phyloP scores from a whole-genome alignment of 129 eudicot genomes.

The Lactuca sativa region DNA sequence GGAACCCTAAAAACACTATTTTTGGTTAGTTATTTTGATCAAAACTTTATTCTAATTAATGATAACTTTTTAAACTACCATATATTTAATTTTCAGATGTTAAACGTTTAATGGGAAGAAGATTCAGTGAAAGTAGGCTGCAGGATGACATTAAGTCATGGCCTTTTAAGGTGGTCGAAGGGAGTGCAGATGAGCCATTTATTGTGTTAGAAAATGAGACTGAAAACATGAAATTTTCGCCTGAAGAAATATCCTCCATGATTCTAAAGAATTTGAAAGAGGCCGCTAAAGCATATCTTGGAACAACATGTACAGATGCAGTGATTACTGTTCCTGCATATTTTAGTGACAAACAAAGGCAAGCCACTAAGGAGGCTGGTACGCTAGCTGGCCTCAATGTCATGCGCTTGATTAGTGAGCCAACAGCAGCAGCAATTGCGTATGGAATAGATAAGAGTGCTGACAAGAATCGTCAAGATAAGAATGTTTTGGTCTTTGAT shows the following conservation, averaged over 20 bases:
- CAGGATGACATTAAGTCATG: constrained; percentile 15
- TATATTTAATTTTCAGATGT: constrained; percentile 9
- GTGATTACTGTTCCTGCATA: constrained; percentile 24
- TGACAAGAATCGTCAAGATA: not conserved
- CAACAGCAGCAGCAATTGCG: constrained; percentile 27
- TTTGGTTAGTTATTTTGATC: constrained; percentile 16
- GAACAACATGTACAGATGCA: constrained; percentile 17
- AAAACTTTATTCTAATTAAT: not conserved
- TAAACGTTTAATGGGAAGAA: constrained; percentile 20
- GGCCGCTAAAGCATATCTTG: constrained; percentile 22
- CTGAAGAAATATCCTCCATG: constrained; percentile 29
- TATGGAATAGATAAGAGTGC: constrained; percentile 22
- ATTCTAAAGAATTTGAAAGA: constrained; percentile 18
- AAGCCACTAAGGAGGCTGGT: constrained; percentile 20
- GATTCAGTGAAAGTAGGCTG: constrained; percentile 1
- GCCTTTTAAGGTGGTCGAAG: constrained; percentile 20
- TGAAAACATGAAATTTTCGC: constrained; percentile 1
- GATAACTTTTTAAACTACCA: not conserved
- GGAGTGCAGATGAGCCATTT: not conserved
- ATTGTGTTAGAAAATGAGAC: constrained; percentile 5
- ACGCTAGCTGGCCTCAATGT: constrained; percentile 18
- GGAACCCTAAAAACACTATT: constrained; percentile 27
- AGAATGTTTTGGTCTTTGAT: constrained; percentile 21
- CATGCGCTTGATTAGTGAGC: constrained; percentile 16
- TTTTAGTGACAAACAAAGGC: constrained; percentile 21